These are phyloP conservation scores for Sporothrix protearum DNA, from an alignment of 2,329 filamentous ascomycete species.

Conservation along the genomic window DNA sequence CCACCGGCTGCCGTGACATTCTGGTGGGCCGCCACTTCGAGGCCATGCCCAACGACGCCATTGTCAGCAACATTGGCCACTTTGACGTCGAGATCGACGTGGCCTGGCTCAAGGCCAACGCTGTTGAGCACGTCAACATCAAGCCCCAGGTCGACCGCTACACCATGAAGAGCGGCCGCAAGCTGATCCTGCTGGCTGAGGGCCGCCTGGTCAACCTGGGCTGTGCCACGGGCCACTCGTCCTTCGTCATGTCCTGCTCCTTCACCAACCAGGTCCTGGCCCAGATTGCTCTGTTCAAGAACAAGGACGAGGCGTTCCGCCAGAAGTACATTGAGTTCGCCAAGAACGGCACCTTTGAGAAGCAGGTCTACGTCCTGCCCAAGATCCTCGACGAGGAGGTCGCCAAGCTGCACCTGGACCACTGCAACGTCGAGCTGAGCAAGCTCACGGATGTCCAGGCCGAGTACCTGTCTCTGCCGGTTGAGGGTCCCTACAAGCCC, in stretches of 20 bases:
- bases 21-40: conserved; percentile 89
- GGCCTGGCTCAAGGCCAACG: conserved; percentile 98
- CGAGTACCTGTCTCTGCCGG: conserved; percentile 84
- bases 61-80: conserved; percentile 99
- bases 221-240: conserved; percentile 98
- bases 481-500: conserved; percentile 92
- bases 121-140: conserved; percentile 92
- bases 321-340: conserved; percentile 96
- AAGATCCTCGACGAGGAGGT: conserved; percentile 99
- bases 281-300: conserved; percentile 98
- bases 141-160: conserved; percentile 99
- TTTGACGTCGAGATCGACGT: conserved; percentile 99
- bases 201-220: conserved; percentile 99
- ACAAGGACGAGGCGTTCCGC: conserved; percentile 77
- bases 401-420: conserved; percentile 84
- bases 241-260: conserved; percentile 99
- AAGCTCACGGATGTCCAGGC: conserved; percentile 81
- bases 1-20: conserved; percentile 98
- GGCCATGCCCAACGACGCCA: conserved; percentile 94
- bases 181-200: conserved; percentile 98
- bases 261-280: conserved; percentile 99
- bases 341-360: conserved; percentile 81
- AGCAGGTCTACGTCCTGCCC: conserved; percentile 93
- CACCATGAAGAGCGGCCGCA: conserved; percentile 85
- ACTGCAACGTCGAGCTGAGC: conserved; percentile 92